These are phyloP conservation scores for Brassica juncea DNA, from an alignment of 345 rosid genomes.

Conservation along the genomic window DNA sequence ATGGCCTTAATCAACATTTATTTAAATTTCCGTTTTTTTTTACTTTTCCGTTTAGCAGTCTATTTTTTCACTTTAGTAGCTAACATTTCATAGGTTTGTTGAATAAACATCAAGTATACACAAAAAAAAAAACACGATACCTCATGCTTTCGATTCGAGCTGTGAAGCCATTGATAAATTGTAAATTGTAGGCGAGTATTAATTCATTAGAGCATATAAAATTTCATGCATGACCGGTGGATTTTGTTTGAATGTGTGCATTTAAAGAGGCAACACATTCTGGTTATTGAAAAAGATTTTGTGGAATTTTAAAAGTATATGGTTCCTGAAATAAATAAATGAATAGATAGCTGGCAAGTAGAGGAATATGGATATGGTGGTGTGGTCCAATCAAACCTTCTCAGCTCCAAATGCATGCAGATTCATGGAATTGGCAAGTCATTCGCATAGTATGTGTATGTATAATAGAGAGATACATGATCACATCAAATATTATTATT, in stretches of 20 bases:
- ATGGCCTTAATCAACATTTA: background rate
- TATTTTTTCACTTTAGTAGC: background rate
- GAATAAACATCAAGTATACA: background rate
- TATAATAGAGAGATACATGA: background rate
- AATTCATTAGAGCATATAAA: background rate
- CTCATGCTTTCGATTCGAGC: background rate
- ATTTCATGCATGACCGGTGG: background rate
- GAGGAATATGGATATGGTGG: background rate
- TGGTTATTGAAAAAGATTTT: background rate
- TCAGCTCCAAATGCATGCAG: constrained; percentile 10
- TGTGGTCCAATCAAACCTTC: constrained; percentile 6
- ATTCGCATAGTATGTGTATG: background rate
- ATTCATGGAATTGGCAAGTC: background rate
- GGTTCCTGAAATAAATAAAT: background rate
- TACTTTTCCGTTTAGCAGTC: background rate
- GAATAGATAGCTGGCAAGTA: background rate
- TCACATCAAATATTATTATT: background rate
- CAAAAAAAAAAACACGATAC: background rate
- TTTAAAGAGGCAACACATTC: background rate
- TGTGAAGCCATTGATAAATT: background rate
- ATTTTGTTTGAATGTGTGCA: constrained; percentile 5
- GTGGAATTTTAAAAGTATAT: background rate
- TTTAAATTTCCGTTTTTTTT: background rate
- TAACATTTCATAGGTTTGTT: background rate
- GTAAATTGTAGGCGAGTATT: background rate